Evolutionary conservation across 768 basidiomycete species (phyloP).

Genomic region (Stropharia rugosoannulata): DNA sequence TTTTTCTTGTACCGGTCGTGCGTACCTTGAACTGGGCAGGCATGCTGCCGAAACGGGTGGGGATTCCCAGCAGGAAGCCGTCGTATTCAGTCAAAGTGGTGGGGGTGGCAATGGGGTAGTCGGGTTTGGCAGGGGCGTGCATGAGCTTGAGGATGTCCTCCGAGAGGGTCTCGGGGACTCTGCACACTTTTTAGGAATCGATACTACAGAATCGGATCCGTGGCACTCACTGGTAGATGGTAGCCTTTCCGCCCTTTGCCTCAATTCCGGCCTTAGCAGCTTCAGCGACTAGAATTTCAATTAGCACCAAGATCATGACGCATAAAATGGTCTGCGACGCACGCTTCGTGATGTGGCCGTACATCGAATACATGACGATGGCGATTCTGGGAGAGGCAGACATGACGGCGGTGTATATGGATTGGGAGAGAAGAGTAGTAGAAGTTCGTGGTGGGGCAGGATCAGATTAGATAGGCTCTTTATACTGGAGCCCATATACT

Average conservation of each 20-base stretch:
- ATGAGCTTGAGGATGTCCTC: conserved; percentile 64
- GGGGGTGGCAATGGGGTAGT: conserved; percentile 67
- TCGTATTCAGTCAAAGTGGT: conserved; percentile 57
- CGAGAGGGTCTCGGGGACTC: conserved; percentile 79
- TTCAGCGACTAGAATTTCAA: conserved; percentile 53
- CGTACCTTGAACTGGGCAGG: conserved; percentile 77
- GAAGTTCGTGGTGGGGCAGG: not conserved
- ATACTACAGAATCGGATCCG: not conserved
- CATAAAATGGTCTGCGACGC: conserved; percentile 21
- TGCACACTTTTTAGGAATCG: conserved; percentile 21
- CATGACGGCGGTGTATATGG: not conserved
- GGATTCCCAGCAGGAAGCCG: conserved; percentile 74
- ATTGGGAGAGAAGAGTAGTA: conserved; percentile 1
- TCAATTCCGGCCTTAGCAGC: conserved; percentile 47
- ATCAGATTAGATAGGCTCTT: too few relatives aligned
- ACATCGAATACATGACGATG: conserved; percentile 73
- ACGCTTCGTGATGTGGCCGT: conserved; percentile 73
- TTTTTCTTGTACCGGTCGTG: not conserved
- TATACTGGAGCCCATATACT: too few relatives aligned
- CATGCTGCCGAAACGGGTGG: conserved; percentile 80
- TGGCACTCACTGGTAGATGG: conserved; percentile 52
- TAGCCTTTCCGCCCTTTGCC: conserved; percentile 46
- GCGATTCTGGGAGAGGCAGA: conserved; percentile 60
- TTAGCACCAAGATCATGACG: not conserved
- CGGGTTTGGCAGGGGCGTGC: conserved; percentile 69